These are phyloP conservation scores for Sparassis latifolia DNA, from an alignment of 1,284 basidiomycete genomes.

Conservation along the genomic window DNA sequence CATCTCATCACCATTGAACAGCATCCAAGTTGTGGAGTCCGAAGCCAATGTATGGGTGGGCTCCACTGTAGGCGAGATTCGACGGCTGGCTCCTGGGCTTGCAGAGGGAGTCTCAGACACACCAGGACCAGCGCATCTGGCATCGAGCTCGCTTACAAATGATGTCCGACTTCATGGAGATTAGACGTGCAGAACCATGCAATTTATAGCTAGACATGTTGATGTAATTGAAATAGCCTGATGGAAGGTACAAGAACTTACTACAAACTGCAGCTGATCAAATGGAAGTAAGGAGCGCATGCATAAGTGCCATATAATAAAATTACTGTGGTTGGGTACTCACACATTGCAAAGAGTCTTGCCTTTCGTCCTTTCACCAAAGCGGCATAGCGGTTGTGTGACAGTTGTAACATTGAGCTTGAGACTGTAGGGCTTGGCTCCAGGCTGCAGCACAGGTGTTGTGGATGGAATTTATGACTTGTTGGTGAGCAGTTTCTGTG, in stretches of 20 bases:
- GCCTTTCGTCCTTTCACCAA: conserved; percentile 77
- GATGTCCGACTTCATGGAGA: conserved; percentile 82
- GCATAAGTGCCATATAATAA: conserved; percentile 7
- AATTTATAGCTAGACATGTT: conserved; percentile 56
- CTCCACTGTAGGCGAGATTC: conserved; percentile 57
- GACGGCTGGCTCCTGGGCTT: conserved; percentile 66
- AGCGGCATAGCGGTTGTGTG: background rate
- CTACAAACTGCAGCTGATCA: conserved; percentile 43
- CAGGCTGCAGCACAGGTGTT: too few relatives aligned
- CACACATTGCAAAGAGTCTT: conserved; percentile 90
- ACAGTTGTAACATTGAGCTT: background rate
- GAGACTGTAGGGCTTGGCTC: too few relatives aligned
- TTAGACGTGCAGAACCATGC: conserved; percentile 73
- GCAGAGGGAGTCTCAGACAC: conserved; percentile 59
- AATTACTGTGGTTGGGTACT: conserved; percentile 24
- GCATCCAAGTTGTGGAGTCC: conserved; percentile 53
- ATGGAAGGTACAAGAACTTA: conserved; percentile 26
- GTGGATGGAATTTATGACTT: too few relatives aligned
- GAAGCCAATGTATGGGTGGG: conserved; percentile 57
- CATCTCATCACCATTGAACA: conserved; percentile 35
- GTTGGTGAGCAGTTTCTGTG: background rate
- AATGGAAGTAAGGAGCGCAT: conserved; percentile 7
- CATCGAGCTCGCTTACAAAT: conserved; percentile 76
- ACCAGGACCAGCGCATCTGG: conserved; percentile 43
- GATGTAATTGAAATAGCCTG: background rate